phyloP scores from a whole-genome alignment of 441 rosid species.

The Geranium incanum region DNA sequence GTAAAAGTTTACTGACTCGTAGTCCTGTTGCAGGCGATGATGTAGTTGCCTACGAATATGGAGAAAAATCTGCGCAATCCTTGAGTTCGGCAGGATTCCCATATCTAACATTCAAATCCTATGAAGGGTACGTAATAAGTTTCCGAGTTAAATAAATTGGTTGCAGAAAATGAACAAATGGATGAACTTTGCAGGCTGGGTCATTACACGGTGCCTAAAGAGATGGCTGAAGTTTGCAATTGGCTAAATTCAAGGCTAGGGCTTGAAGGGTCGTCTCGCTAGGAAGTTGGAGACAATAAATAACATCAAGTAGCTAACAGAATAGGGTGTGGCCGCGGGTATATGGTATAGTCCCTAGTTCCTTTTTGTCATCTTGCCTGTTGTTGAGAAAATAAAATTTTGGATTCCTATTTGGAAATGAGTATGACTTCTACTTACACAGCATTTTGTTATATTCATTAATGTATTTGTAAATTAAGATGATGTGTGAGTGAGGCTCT shows the following conservation, averaged over 20 bases:
- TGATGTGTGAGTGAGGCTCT: not conserved
- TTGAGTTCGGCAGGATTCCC: not conserved
- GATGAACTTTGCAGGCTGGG: conserved; percentile 52
- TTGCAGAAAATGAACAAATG: not conserved
- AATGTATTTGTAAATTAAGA: not conserved
- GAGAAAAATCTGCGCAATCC: not conserved
- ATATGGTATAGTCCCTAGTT: conserved; percentile 40
- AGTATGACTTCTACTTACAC: conserved; percentile 21
- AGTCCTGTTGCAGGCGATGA: conserved; percentile 45
- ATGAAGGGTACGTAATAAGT: conserved; percentile 40
- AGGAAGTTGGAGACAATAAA: conserved; percentile 28
- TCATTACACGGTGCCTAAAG: conserved; percentile 79
- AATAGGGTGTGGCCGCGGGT: conserved; percentile 21
- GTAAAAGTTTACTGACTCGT: not conserved
- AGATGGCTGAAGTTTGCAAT: conserved; percentile 69
- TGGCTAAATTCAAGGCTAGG: conserved; percentile 69
- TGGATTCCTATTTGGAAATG: conserved; percentile 21
- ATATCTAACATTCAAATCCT: not conserved
- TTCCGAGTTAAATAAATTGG: not conserved
- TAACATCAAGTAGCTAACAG: conserved; percentile 31
- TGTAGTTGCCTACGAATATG: not conserved
- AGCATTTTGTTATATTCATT: conserved; percentile 27
- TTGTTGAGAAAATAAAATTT: conserved; percentile 31
- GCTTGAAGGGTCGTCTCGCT: conserved; percentile 54
- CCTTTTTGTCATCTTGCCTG: conserved; percentile 25